Evolutionary conservation across 1,284 basidiomycete species (phyloP), one percentile per base, ranked within the genome.

Genomic region (Agaricales sp.): DNA sequence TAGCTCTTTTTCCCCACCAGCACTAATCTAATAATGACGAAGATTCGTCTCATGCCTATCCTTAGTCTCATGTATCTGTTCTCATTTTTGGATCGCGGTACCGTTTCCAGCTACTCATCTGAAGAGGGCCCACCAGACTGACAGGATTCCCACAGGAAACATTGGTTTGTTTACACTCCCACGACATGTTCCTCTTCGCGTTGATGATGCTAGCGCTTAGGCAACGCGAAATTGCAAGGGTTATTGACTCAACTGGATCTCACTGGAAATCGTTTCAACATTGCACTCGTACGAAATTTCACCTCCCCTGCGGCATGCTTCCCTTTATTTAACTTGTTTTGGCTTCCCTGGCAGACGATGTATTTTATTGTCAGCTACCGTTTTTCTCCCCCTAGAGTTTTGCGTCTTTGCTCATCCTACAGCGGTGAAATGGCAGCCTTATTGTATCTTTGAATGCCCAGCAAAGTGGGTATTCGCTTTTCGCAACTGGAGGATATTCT

Each of bases 321-420:
- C 24, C 22, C 12, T 21, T 37, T 8, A 35, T 35, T 8, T 35
- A n/a, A 35, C 30, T 35, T n/a, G 30, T n/a, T 50, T n/a, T n/a
- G n/a, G n/a, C n/a, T n/a, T n/a, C n/a, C n/a, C n/a, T n/a, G n/a
- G 16, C 24, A 85, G 81, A 83, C 80, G 0, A 77, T 81, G 75
- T 85, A 74, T 59, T 83, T 82, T 59, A 74, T 85, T 43, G 82
- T 83, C 58, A 47, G 77, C 61, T 3, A 4, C n/a, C 16, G n/a
- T 8, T 47, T 8, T 43, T 4, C 12, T 39, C 21, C 1, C 13
- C 41, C 4, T 46, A 4, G 2, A 12, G 14, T n/a, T n/a, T n/a
- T n/a, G n/a, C n/a, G n/a, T n/a, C n/a, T 37, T 22, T 14, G 4
- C 6, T 12, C 19, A 35, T 14, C 43, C 41, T 6, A 37, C 30